These are phyloP conservation scores for Tilletiopsis washingtonensis DNA, from an alignment of 1,284 basidiomycete genomes.

Conservation along the genomic window DNA sequence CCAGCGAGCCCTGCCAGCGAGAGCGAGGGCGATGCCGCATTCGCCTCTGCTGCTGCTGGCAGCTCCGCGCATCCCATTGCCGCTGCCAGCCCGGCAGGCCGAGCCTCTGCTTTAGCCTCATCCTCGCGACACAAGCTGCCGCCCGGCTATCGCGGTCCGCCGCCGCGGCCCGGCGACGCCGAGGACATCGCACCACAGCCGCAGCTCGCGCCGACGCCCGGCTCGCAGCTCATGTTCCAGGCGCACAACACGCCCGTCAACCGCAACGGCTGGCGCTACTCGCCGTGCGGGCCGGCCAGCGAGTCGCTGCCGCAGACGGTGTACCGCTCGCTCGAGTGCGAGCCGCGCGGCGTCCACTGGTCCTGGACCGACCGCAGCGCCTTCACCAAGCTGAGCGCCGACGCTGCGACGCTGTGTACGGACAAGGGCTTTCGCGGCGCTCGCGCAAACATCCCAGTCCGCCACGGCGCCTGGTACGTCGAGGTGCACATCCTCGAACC, in stretches of 20 bases:
- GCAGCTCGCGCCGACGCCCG: slow-evolving; percentile 13
- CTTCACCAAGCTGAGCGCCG: slow-evolving; percentile 67
- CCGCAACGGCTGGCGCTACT: slow-evolving; percentile 40
- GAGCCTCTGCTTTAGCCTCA: slow-evolving; percentile 7
- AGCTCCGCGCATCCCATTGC: slow-evolving; percentile 9
- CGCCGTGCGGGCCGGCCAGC: slow-evolving; percentile 33
- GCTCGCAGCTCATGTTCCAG: slow-evolving; percentile 14
- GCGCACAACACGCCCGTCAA: slow-evolving; percentile 35
- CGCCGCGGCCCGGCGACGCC: slow-evolving; percentile 23
- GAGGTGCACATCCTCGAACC: slow-evolving; percentile 72
- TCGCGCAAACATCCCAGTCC: slow-evolving; percentile 76
- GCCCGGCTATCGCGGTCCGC: slow-evolving; percentile 28
- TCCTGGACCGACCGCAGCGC: slow-evolving; percentile 60
- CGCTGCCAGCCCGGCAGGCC: not conserved
- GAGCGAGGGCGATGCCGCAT: no score
- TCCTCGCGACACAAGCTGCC: slow-evolving; percentile 14
- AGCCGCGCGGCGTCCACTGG: slow-evolving; percentile 36
- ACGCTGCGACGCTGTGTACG: slow-evolving; percentile 68
- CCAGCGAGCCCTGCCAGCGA: not conserved
- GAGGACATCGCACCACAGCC: slow-evolving; percentile 32
- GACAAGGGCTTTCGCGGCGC: slow-evolving; percentile 85
- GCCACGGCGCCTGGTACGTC: slow-evolving; percentile 89
- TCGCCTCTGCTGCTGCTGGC: not conserved
- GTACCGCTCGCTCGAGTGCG: slow-evolving; percentile 33
- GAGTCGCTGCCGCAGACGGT: slow-evolving; percentile 27